A percentile compares a stretch with the other conserved stretches of the same genome.
These are phyloP conservation scores for Rhodotorula sp. DNA, from an alignment of 1,284 basidiomycete species.

Conservation along the genomic window DNA sequence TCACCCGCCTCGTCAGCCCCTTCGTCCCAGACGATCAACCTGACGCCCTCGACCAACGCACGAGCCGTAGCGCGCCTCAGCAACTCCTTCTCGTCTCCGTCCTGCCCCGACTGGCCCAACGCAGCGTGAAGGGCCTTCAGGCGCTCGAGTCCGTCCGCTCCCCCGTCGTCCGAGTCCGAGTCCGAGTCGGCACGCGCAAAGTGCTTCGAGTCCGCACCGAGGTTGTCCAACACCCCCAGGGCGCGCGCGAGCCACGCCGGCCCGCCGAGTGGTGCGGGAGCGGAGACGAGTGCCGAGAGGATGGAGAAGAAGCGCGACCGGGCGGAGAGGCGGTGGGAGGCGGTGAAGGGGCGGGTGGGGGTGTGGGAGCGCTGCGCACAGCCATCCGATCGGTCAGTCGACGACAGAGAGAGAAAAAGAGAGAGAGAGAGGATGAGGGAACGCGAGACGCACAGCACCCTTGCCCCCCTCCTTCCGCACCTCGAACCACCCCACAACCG, in stretches of 20 bases:
- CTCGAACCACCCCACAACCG: conserved; percentile 76
- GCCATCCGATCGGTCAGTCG: conserved; percentile 4
- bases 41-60: conserved; percentile 52
- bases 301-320: conserved; percentile 70
- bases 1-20: conserved; percentile 57
- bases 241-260: conserved; percentile 76
- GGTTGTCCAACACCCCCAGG: conserved; percentile 59
- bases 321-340: conserved; percentile 65
- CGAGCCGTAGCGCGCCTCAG: conserved; percentile 24
- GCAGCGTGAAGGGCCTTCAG: conserved; percentile 52
- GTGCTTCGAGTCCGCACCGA: conserved; percentile 69
- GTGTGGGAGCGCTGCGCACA: conserved; percentile 59
- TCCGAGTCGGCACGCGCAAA: conserved; percentile 62
- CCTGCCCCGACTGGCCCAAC: conserved; percentile 2
- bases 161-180: conserved; percentile 46
- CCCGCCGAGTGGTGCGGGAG: conserved; percentile 45
- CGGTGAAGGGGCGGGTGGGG: conserved; percentile 70
- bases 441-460: conserved; percentile 66
- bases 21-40: conserved; percentile 70
- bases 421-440: conserved; percentile 8
- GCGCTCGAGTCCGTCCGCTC: conserved; percentile 44
- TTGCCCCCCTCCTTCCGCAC: conserved; percentile 65
- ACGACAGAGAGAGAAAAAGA: conserved; percentile 4
- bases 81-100: conserved; percentile 4
- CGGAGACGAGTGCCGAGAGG: conserved; percentile 68